Conservation (phyloP, 1,284 basidiomycete genomes). For the Blastosporella zonata region DNA sequence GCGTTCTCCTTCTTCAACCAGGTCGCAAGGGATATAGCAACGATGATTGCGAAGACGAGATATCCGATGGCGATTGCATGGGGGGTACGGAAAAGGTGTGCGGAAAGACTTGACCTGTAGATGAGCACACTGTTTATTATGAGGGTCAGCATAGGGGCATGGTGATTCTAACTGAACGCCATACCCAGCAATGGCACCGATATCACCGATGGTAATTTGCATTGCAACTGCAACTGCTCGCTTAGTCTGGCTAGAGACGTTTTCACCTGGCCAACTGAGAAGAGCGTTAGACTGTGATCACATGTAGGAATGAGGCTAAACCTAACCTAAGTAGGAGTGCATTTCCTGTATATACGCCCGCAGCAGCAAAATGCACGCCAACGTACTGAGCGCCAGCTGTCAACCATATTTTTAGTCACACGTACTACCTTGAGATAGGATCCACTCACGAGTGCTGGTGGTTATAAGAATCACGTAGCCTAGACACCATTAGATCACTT, state of each 20-base stretch:
- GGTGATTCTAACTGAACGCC: background rate
- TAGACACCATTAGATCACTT: background rate
- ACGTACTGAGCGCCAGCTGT: conserved; percentile 56
- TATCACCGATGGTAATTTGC: conserved; percentile 67
- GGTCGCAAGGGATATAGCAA: conserved; percentile 46
- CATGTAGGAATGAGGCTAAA: background rate
- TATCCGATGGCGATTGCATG: conserved; percentile 63
- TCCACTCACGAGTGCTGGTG: conserved; percentile 41
- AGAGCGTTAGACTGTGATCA: background rate
- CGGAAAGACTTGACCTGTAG: conserved; percentile 47
- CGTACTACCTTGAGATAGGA: background rate
- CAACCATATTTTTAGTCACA: background rate
- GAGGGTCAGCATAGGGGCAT: background rate
- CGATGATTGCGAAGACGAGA: conserved; percentile 45
- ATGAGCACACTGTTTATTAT: conserved; percentile 39
- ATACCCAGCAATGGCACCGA: conserved; percentile 58
- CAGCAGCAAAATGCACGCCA: conserved; percentile 57
- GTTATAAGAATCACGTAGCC: conserved; percentile 63
- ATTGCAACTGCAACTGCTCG: conserved; percentile 63
- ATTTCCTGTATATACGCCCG: conserved; percentile 62
- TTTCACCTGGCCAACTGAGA: conserved; percentile 65
- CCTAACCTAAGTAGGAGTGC: conserved; percentile 49
- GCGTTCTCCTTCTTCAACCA: conserved; percentile 53
- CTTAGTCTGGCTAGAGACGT: conserved; percentile 70
- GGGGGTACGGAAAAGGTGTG: conserved; percentile 51